Base-by-base conservation (phyloP, 805 yeast species). In the Candida oleophila region DNA sequence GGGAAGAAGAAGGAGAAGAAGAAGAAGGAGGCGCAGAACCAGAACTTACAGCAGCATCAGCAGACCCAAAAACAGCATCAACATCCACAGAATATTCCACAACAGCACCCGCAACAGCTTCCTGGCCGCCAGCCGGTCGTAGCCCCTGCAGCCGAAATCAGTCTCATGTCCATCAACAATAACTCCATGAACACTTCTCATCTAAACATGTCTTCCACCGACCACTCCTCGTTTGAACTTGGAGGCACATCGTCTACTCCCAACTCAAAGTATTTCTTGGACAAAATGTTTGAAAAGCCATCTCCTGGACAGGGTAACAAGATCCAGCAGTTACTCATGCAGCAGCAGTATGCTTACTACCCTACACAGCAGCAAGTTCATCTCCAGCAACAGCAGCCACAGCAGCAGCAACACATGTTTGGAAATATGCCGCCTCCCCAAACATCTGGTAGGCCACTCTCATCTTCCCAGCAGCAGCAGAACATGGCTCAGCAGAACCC, bases 171-270 rank as follows among this genome's bases (percentile, higher is more conserved):
- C 35, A 47, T 44, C 14, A 50, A 49, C 47, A 59, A 52, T 34
- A 56, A 55, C 47, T 51, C 66, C 15, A 55, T 60, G 55, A 70
- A 69, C 51, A 59, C 66, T 22, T 42, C 51, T 33, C 63, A 69
- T 47, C 53, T 69, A 48, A 70, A 69, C 46, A 43, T 65, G 38
- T 36, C 39, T 7, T 51, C 69, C n/a, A 61, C 68, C 1, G 77
- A 72, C 34, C 76, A 71, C 43, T 59, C 73, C 2, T 67, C 73
- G 8, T 71, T 71, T 52, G 77, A 72, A 33, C 44, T 68, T 22
- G 69, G 67, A 8, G 71, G 71, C 8, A 45, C 65, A 12, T 54
- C 69, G 5, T 64, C 70, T 22, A 71, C 76, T 2, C 75, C 77
- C 22, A 69, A 70, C 55, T 64, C 68, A 16, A 71, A 69, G 55